Base-by-base conservation (phyloP, 2,329 filamentous ascomycete genomes). In the Curvularia verruculosa region DNA sequence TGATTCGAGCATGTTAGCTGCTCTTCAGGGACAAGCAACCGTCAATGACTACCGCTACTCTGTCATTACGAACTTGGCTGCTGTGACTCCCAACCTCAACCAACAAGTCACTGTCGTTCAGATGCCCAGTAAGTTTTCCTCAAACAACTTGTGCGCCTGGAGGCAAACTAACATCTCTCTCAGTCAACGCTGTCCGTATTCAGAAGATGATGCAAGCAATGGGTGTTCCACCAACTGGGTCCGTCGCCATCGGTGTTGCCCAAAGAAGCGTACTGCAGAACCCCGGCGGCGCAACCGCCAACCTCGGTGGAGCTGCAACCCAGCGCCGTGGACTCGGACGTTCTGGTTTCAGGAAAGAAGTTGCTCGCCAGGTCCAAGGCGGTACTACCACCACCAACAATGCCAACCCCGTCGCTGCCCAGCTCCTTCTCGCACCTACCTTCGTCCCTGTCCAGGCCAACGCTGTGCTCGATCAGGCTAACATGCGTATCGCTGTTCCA, bases 11-110 rank as follows among this genome's bases (percentile, higher is more conserved):
- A 75, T 75, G 73, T 58, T 76, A 56, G 45, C 72, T 55, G 70
- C 59, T 49, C 67, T 75, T 9, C 65, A 71, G 48, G 72, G 72
- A 18, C 66, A 71, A 46, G 45, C 60, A 19, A 43, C 66, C 13
- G 60, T 76, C 62, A 76, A 76, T 48, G 69, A 75, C 60, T 76
- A 68, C 64, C 70, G 72, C 40, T 76, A 76, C 63, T 69, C 66
- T 4, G 73, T 75, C 18, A 59, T 60, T 26, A 71, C 72, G 29
- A 75, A 70, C 50, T 63, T 76, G 28, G 73, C 65, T 46, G 72
- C 64, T 41, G 73, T 76, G n/a, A 61, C 63, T 9, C 66, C 73
- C 12, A 58, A 70, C 44, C 65, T 75, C 23, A 75, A 75, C 62
- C 66, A 70, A 54, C 70, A 73, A 58, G 74, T 73, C 18, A 75